Percentiles rank a stretch among this genome's conserved stretches.
Conservation (phyloP, 2,329 filamentous ascomycete genomes). For the Orbilia blumenaviensis region DNA sequence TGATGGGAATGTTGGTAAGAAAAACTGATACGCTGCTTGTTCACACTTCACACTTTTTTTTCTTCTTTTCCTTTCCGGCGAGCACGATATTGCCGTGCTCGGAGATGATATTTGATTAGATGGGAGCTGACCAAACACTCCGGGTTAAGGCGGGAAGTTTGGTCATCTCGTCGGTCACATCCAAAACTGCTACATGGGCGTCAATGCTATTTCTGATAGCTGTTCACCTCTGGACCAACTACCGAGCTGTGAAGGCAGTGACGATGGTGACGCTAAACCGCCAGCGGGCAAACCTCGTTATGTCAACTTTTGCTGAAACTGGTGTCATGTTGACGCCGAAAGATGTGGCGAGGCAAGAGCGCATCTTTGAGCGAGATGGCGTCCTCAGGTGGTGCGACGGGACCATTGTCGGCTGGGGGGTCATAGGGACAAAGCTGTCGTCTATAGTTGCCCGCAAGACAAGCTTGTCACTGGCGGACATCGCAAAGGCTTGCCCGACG, state of each 20-base stretch:
- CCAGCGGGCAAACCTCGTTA: conserved; percentile 82
- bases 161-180: conserved; percentile 78
- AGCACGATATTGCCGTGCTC: background rate
- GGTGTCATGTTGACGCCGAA: conserved; percentile 70
- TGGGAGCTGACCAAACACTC: conserved; percentile 38
- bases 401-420: conserved; percentile 66
- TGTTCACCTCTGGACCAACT: conserved; percentile 84
- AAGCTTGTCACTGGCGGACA: conserved; percentile 56
- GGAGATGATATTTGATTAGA: conserved; percentile 30
- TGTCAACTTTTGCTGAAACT: conserved; percentile 68
- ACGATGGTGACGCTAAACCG: conserved; percentile 85
- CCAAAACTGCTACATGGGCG: conserved; percentile 76
- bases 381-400: conserved; percentile 69
- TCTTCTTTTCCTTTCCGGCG: conserved; percentile 3
- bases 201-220: conserved; percentile 76
- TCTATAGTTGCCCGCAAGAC: conserved; percentile 57
- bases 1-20: conserved; percentile 80
- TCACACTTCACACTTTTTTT: conserved; percentile 1
- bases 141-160: conserved; percentile 72
- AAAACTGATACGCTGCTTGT: background rate
- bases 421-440: conserved; percentile 66
- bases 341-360: conserved; percentile 70
- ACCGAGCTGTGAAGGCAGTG: conserved; percentile 82
- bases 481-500: conserved; percentile 61
- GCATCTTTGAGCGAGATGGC: conserved; percentile 71